A percentile compares a stretch with the other conserved stretches of the same genome.
phyloP scores from a whole-genome alignment of 2,329 filamentous ascomycete genomes.

The Colletotrichum costaricense region DNA sequence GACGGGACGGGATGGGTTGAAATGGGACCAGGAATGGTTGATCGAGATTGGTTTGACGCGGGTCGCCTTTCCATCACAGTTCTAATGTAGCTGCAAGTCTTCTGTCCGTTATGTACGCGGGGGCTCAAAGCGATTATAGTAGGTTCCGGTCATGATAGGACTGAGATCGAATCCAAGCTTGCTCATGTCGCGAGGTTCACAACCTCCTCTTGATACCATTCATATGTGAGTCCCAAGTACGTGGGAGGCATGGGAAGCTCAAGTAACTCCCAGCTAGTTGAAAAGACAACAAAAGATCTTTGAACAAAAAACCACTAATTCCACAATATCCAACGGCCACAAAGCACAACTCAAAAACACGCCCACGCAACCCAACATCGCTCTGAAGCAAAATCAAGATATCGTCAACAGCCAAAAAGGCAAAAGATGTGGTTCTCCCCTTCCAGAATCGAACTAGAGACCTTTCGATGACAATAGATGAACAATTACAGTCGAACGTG shows the following conservation, averaged over 20 bases:
- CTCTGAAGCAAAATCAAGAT: neutral
- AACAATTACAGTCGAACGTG: conserved; percentile 35
- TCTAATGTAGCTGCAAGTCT: too few species aligned
- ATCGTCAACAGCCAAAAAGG: neutral
- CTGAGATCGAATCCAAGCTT: neutral
- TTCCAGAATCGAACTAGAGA: conserved; percentile 34
- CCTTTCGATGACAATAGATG: conserved; percentile 25
- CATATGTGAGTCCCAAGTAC: neutral
- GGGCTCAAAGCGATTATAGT: neutral
- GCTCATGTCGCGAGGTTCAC: neutral
- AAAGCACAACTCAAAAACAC: neutral
- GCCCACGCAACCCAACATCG: neutral
- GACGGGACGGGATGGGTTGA: neutral
- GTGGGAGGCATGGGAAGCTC: neutral
- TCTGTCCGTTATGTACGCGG: neutral
- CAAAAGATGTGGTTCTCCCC: conserved; percentile 11
- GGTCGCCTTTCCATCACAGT: neutral
- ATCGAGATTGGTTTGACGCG: neutral
- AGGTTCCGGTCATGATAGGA: neutral
- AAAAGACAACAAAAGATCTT: neutral
- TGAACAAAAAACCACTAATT: neutral
- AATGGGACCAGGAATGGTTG: neutral
- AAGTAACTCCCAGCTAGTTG: neutral
- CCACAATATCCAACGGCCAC: neutral
- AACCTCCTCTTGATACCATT: neutral